Evolutionary conservation across 225 moss, liverwort and hornwort species (phyloP).

Genomic region (Ulota crispa): DNA sequence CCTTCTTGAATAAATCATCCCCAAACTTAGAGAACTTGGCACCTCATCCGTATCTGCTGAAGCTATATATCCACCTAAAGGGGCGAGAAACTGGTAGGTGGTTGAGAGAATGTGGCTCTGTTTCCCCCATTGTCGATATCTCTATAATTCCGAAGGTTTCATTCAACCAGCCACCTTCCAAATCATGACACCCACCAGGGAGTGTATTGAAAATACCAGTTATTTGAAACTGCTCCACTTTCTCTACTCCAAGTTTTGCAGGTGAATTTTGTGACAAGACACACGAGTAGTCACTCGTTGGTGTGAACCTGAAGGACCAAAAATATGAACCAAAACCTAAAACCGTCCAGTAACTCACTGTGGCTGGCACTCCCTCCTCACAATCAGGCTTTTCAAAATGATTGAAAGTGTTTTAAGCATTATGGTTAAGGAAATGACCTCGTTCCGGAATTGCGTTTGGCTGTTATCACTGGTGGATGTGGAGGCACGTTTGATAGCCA

Average conservation of each 20-base stretch:
- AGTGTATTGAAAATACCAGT: too few relatives aligned
- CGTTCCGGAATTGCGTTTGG: constrained; percentile 56
- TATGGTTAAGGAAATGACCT: constrained; percentile 18
- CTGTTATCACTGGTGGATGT: constrained; percentile 26
- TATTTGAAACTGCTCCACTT: not conserved
- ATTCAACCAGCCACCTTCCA: not conserved
- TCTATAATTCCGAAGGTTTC: not conserved
- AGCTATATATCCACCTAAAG: not conserved
- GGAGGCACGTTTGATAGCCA: constrained; percentile 68
- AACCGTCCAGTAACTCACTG: not conserved
- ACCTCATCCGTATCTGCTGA: not conserved
- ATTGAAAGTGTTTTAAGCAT: not conserved
- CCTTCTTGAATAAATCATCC: not conserved
- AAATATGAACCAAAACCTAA: not conserved
- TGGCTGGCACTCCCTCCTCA: too few relatives aligned
- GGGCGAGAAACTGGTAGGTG: not conserved
- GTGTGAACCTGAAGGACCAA: not conserved
- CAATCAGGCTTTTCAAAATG: not conserved
- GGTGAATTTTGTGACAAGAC: not conserved
- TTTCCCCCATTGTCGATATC: not conserved
- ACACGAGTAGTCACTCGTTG: not conserved
- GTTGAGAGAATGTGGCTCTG: not conserved
- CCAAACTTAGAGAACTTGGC: not conserved
- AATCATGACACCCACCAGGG: not conserved
- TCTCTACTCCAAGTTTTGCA: not conserved